phyloP scores from a whole-genome alignment of 495 filamentous ascomycete species.

The Daldinia bambusicola region DNA sequence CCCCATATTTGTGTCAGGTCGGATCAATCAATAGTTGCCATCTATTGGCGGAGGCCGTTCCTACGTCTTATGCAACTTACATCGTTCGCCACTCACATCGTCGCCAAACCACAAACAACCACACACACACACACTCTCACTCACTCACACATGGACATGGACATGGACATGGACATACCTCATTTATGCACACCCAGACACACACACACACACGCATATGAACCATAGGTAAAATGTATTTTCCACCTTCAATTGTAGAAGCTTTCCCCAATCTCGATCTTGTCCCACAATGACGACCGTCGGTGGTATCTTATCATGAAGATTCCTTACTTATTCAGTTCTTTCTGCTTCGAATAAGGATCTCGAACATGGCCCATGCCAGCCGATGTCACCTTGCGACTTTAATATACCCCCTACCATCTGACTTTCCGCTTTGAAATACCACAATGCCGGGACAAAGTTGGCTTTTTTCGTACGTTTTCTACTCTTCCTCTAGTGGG shows the following conservation, averaged over 20 bases:
- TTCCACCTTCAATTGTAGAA: constrained; percentile 4
- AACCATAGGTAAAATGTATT: background rate
- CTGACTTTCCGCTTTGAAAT: constrained; percentile 33
- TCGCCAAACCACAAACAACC: background rate
- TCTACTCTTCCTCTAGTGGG: constrained; percentile 19
- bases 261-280: constrained; percentile 41
- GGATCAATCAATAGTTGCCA: constrained; percentile 26
- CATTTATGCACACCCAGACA: too few species aligned
- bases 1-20: constrained; percentile 22
- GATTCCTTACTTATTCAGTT: background rate
- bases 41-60: constrained; percentile 31
- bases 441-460: constrained; percentile 36
- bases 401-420: constrained; percentile 25
- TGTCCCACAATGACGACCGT: constrained; percentile 42
- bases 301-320: constrained; percentile 1
- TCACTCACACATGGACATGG: background rate
- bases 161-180: too few species aligned
- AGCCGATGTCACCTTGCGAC: constrained; percentile 12
- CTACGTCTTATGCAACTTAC: constrained; percentile 21
- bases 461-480: background rate
- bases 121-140: background rate
- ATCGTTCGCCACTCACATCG: constrained; percentile 8
- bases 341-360: constrained; percentile 24
- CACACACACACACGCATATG: background rate
- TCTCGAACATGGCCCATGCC: constrained; percentile 36